A percentile compares a stretch with the other conserved stretches of the same genome.
Evolutionary conservation across 192 early-diverging fungal species (phyloP).

Genomic region (Coemansia sp.): DNA sequence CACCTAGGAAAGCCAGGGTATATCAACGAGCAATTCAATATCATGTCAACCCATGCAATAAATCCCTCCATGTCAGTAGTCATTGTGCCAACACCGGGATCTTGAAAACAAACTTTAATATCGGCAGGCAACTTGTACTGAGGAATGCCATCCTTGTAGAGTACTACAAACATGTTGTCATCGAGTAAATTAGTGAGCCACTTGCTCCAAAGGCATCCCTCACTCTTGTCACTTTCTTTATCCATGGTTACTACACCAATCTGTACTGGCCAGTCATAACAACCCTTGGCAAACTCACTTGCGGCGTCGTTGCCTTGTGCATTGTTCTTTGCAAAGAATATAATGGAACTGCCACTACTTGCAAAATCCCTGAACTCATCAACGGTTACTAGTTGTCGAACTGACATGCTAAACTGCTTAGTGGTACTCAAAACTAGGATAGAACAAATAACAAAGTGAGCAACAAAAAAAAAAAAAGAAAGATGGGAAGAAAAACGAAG

Average conservation of each 20-base stretch:
- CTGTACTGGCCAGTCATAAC: neutral
- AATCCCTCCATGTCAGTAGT: neutral
- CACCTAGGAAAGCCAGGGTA: neutral
- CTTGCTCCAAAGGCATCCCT: neutral
- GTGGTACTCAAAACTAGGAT: neutral
- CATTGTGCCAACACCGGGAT: neutral
- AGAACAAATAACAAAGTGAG: neutral
- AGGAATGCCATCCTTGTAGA: neutral
- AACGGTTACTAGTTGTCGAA: neutral
- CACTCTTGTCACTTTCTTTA: neutral
- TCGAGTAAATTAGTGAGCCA: neutral
- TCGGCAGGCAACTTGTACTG: neutral
- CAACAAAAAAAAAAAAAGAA: neutral
- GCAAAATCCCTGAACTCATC: neutral
- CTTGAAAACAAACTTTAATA: neutral
- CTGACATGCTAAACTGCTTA: neutral
- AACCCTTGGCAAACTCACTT: neutral
- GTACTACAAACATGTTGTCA: neutral
- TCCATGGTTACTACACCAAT: neutral
- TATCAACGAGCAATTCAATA: neutral
- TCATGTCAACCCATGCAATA: neutral
- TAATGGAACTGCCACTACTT: neutral
- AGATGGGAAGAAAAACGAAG: neutral
- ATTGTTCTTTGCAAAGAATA: neutral
- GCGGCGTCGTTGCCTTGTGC: neutral